A percentile compares a stretch with the other conserved stretches of the same genome.
phyloP scores from a whole-genome alignment of 139 green algal genomes.

The Chlamydomonas incerta region DNA sequence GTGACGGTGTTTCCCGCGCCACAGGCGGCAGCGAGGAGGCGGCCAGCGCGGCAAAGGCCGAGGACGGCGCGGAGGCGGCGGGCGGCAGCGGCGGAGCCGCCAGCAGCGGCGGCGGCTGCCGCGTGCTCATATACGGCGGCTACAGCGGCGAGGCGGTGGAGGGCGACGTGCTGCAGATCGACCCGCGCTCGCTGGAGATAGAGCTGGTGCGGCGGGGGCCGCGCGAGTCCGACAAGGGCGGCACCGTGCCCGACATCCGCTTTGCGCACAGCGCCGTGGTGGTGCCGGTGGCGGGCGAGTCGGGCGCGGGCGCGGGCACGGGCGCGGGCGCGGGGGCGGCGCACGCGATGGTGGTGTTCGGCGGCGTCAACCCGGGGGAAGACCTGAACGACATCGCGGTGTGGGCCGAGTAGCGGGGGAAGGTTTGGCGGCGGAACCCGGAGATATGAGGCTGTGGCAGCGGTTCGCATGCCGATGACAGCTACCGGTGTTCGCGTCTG shows the following conservation, averaged over 20 bases:
- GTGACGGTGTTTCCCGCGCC: too few relatives aligned
- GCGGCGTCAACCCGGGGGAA: slow-evolving; percentile 66
- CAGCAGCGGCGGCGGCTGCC: not conserved
- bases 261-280: slow-evolving; percentile 60
- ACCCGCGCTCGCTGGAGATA: slow-evolving; percentile 46
- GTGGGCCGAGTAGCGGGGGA: slow-evolving; percentile 20
- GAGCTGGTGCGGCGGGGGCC: slow-evolving; percentile 52
- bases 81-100: not conserved
- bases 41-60: not conserved
- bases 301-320: too few relatives aligned
- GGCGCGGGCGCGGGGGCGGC: not conserved
- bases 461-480: too few relatives aligned
- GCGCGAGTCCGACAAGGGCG: slow-evolving; percentile 40
- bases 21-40: too few relatives aligned
- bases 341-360: slow-evolving; percentile 64
- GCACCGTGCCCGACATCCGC: slow-evolving; percentile 39
- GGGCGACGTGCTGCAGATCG: slow-evolving; percentile 64
- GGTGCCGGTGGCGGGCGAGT: slow-evolving; percentile 14
- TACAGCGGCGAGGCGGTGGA: slow-evolving; percentile 63
- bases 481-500: too few relatives aligned
- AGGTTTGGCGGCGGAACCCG: too few relatives aligned
- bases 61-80: not conserved
- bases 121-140: slow-evolving; percentile 38
- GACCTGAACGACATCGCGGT: slow-evolving; percentile 67
- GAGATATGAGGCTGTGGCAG: too few relatives aligned